These are phyloP conservation scores for Globisporangium orthogonon DNA, from an alignment of 352 stramenopile species.

Conservation along the genomic window DNA sequence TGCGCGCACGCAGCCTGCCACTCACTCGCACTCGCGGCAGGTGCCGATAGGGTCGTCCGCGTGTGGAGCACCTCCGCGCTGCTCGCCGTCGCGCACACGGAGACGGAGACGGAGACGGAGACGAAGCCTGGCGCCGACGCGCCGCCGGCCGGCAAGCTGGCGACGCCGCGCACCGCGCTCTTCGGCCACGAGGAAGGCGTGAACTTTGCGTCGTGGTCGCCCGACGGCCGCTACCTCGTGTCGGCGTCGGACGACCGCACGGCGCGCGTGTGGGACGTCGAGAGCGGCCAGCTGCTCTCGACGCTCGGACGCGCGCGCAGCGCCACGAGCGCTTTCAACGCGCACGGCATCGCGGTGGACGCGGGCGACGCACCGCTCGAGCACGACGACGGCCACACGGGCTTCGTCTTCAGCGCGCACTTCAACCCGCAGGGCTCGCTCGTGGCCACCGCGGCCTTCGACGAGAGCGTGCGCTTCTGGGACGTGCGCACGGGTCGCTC, in stretches of 20 bases:
- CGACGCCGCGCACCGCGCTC: conserved; percentile 30
- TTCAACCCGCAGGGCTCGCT: conserved; percentile 94
- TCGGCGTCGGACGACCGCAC: conserved; percentile 96
- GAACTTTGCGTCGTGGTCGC: conserved; percentile 91
- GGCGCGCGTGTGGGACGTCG: conserved; percentile 92
- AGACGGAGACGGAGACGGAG: no score
- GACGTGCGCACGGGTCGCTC: conserved; percentile 90
- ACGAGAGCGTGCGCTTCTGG: conserved; percentile 96
- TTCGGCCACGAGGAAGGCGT: conserved; percentile 92
- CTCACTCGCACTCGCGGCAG: conserved; percentile 14
- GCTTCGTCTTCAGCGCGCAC: conserved; percentile 93
- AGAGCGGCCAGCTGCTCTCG: conserved; percentile 66
- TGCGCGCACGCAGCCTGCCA: background rate
- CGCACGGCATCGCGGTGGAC: conserved; percentile 20
- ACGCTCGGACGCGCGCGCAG: conserved; percentile 57
- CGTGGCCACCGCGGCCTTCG: conserved; percentile 86
- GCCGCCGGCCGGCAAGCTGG: background rate
- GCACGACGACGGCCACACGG: conserved; percentile 75
- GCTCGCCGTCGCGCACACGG: conserved; percentile 7
- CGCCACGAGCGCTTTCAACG: conserved; percentile 16
- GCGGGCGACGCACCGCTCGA: conserved; percentile 3
- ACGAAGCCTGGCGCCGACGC: no score
- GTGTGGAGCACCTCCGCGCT: conserved; percentile 47
- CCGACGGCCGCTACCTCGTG: conserved; percentile 79
- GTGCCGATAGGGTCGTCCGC: conserved; percentile 69